phyloP scores from a whole-genome alignment of 1,284 basidiomycete genomes.

The Ustilago tritici region DNA sequence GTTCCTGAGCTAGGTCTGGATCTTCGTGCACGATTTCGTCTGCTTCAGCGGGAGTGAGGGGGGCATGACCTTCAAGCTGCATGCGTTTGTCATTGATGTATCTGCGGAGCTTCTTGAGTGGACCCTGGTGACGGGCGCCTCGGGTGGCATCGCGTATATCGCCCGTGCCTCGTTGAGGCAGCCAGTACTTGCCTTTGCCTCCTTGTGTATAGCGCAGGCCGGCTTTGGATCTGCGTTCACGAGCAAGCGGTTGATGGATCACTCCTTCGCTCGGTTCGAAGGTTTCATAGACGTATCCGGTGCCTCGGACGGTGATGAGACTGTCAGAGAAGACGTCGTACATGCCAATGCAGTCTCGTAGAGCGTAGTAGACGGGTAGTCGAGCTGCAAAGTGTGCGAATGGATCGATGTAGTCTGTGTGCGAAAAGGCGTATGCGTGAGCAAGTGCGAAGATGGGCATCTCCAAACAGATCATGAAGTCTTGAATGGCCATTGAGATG shows the following conservation, averaged over 20 bases:
- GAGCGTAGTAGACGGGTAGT: constrained; percentile 74
- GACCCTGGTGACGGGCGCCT: constrained; percentile 67
- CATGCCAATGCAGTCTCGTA: constrained; percentile 79
- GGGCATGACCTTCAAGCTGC: constrained; percentile 79
- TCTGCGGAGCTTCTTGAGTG: constrained; percentile 70
- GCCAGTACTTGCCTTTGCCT: constrained; percentile 76
- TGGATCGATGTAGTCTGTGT: constrained; percentile 62
- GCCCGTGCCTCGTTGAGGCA: constrained; percentile 47
- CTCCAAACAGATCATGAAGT: constrained; percentile 82
- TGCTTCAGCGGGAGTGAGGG: constrained; percentile 78
- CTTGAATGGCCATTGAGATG: constrained; percentile 65
- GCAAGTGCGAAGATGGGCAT: constrained; percentile 97
- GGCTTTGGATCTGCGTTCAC: constrained; percentile 56
- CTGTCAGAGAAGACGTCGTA: constrained; percentile 89
- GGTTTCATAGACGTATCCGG: constrained; percentile 92
- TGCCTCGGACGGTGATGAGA: constrained; percentile 83
- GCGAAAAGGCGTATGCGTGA: constrained; percentile 84
- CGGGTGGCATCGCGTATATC: constrained; percentile 39
- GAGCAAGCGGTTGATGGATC: constrained; percentile 75
- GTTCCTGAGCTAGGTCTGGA: constrained; percentile 68
- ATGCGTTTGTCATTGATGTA: constrained; percentile 73
- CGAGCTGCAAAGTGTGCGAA: constrained; percentile 57
- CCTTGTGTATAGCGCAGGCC: constrained; percentile 90
- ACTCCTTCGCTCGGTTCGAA: constrained; percentile 95
- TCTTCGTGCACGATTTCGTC: constrained; percentile 78